A percentile compares a stretch with the other conserved stretches of the same genome.
Evolutionary conservation across 2,329 filamentous ascomycete species (phyloP).

Genomic region (Microsporum canis): DNA sequence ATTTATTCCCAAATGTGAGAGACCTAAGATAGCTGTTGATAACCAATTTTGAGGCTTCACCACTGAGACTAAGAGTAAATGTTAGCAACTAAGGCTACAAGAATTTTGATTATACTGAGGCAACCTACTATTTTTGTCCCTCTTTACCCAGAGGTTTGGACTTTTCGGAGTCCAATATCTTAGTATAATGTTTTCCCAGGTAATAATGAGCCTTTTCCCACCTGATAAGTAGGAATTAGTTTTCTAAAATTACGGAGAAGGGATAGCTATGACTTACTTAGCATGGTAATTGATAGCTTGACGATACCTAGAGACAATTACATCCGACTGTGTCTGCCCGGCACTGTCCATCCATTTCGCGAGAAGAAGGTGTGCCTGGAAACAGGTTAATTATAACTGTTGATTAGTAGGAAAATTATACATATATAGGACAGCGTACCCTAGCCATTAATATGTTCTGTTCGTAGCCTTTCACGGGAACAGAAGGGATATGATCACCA

Average conservation of each 20-base stretch:
- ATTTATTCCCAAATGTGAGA: slow-evolving; percentile 80
- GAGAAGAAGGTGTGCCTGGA: slow-evolving; percentile 67
- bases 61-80: slow-evolving; percentile 45
- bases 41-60: slow-evolving; percentile 76
- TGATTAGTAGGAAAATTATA: background rate
- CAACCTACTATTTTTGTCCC: slow-evolving; percentile 50
- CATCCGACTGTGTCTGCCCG: slow-evolving; percentile 79
- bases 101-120: background rate
- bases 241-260: background rate
- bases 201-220: slow-evolving; percentile 99
- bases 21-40: slow-evolving; percentile 90
- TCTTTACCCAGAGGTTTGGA: slow-evolving; percentile 64
- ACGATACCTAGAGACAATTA: slow-evolving; percentile 71
- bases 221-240: slow-evolving; percentile 26
- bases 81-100: background rate
- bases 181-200: slow-evolving; percentile 93
- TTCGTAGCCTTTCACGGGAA: slow-evolving; percentile 30
- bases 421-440: slow-evolving; percentile 17
- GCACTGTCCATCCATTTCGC: slow-evolving; percentile 95
- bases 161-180: slow-evolving; percentile 82
- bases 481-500: slow-evolving; percentile 23
- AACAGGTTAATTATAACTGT: slow-evolving; percentile 6
- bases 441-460: slow-evolving; percentile 41
- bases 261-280: slow-evolving; percentile 16
- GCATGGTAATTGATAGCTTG: slow-evolving; percentile 47